Evolutionary conservation across 139 green algal genomes (phyloP).

Genomic region (Coelastrella sp.): DNA sequence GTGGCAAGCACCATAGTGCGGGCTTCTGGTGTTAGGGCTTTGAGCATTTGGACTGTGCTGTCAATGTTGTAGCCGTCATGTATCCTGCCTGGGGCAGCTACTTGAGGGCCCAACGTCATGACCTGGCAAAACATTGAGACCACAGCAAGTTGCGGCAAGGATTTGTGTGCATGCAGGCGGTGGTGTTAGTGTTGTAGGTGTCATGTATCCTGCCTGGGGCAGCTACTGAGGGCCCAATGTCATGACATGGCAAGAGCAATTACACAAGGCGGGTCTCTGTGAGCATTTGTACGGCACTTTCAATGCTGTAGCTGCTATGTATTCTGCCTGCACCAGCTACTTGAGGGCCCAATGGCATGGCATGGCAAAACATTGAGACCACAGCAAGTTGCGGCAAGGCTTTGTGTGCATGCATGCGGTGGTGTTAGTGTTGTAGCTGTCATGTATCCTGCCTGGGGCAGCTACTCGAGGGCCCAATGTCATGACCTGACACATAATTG

Average conservation of each 20-base stretch:
- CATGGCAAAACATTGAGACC: neutral
- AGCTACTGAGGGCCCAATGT: constrained; percentile 15
- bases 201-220: neutral
- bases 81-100: neutral
- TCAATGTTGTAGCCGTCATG: constrained; percentile 43
- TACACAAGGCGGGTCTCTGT: no score
- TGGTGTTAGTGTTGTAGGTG: constrained; percentile 24
- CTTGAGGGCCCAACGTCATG: constrained; percentile 27
- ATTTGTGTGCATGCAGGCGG: constrained; percentile 28
- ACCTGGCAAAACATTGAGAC: constrained; percentile 15
- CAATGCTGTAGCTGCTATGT: no score
- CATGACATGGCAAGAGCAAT: neutral
- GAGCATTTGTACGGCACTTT: no score
- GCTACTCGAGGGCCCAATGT: constrained; percentile 20
- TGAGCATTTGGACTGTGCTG: constrained; percentile 43
- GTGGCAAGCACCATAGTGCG: constrained; percentile 47
- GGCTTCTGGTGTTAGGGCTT: constrained; percentile 32
- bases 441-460: neutral
- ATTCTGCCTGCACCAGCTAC: no score
- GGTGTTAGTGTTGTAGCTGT: constrained; percentile 33
- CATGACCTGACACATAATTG: constrained; percentile 21
- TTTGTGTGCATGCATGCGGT: constrained; percentile 29
- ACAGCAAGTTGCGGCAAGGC: no score
- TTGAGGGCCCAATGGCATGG: no score
- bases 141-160: no score